Evolutionary conservation across 2,329 filamentous ascomycete species (phyloP).

Genomic region (Verticillium zaregamsianum): DNA sequence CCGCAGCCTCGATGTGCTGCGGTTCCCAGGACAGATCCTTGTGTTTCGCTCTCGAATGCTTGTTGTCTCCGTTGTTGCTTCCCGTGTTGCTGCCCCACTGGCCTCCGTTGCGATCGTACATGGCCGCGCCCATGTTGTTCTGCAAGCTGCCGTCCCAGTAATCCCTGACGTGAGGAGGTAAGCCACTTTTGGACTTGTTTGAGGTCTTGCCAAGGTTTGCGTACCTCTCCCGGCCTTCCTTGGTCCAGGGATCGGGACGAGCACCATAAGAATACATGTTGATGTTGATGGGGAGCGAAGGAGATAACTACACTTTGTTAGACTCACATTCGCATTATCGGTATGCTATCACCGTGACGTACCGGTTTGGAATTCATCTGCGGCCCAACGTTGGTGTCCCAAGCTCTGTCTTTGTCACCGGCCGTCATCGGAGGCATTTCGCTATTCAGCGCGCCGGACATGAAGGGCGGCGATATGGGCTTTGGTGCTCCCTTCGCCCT

Average conservation of each 20-base stretch:
- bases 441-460: neutral
- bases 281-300: slow-evolving; percentile 1
- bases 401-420: slow-evolving; percentile 4
- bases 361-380: neutral
- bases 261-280: slow-evolving; percentile 1
- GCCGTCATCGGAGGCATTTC: neutral
- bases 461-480: neutral
- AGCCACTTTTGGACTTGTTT: neutral
- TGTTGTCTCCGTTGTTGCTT: neutral
- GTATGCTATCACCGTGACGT: neutral
- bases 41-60: neutral
- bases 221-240: neutral
- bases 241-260: slow-evolving; percentile 1
- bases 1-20: neutral
- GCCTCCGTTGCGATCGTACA: slow-evolving; percentile 1
- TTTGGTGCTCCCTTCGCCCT: neutral
- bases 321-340: neutral
- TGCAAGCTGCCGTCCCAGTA: neutral
- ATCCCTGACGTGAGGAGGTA: neutral
- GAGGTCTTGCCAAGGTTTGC: neutral
- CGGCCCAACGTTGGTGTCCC: slow-evolving; percentile 3
- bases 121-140: slow-evolving; percentile 10
- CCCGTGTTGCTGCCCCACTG: neutral
- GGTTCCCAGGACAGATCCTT: neutral
- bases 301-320: neutral